These are phyloP conservation scores for Rosa hybrid DNA, from an alignment of 331 rosid genomes.

Conservation along the genomic window DNA sequence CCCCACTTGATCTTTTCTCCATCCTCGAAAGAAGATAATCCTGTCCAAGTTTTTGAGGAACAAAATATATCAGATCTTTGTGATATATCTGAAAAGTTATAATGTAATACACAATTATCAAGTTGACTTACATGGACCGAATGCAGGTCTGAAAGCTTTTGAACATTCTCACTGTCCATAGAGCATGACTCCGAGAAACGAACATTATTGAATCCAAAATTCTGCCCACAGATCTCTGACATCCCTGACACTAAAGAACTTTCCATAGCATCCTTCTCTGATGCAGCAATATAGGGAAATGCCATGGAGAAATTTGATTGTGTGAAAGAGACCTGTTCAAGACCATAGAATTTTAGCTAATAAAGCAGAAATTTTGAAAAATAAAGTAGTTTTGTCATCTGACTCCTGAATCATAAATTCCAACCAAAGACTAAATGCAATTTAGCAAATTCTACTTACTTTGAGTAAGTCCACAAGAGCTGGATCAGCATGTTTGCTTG, in stretches of 20 bases:
- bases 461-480: slow-evolving; percentile 69
- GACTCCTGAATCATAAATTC: slow-evolving; percentile 16
- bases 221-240: slow-evolving; percentile 69
- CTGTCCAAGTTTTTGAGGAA: slow-evolving; percentile 37
- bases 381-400: background rate
- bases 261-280: slow-evolving; percentile 65
- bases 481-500: slow-evolving; percentile 48
- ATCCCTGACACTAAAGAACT: slow-evolving; percentile 69
- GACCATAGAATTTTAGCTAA: slow-evolving; percentile 26
- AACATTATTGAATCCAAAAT: slow-evolving; percentile 50
- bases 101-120: slow-evolving; percentile 16
- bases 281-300: slow-evolving; percentile 81
- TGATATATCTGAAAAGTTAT: slow-evolving; percentile 29
- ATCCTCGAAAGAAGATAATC: slow-evolving; percentile 67
- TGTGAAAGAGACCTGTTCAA: slow-evolving; percentile 65
- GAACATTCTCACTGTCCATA: slow-evolving; percentile 40
- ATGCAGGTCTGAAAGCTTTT: slow-evolving; percentile 43
- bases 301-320: slow-evolving; percentile 86
- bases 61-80: slow-evolving; percentile 34
- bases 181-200: slow-evolving; percentile 70
- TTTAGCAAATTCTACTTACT: slow-evolving; percentile 48
- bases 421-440: background rate
- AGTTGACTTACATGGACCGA: slow-evolving; percentile 66
- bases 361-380: slow-evolving; percentile 19
- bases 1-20: slow-evolving; percentile 52